phyloP scores from a whole-genome alignment of 768 basidiomycete species.

The Tylopilus sp. region DNA sequence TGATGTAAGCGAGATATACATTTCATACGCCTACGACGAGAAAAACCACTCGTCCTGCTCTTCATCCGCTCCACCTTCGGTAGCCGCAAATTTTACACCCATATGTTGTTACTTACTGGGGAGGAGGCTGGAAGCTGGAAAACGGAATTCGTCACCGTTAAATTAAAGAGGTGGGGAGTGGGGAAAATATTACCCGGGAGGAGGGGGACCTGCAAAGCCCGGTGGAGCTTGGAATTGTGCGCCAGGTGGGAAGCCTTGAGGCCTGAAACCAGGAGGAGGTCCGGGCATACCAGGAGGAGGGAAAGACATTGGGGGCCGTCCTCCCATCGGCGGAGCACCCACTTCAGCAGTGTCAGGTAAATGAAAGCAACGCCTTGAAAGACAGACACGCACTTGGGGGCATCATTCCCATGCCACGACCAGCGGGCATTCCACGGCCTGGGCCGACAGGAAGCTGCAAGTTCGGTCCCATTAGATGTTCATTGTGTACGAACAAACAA shows the following conservation, averaged over 20 bases:
- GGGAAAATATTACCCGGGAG: conserved; percentile 65
- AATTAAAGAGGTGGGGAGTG: not conserved
- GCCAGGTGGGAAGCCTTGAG: conserved; percentile 79
- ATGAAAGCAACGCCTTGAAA: conserved; percentile 15
- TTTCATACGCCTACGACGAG: conserved; percentile 18
- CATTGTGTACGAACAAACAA: conserved; percentile 5
- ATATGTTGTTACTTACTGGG: conserved; percentile 31
- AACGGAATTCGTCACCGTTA: conserved; percentile 3
- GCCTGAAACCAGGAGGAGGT: conserved; percentile 81
- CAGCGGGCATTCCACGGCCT: conserved; percentile 93
- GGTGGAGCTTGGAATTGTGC: conserved; percentile 80
- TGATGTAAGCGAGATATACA: conserved; percentile 23
- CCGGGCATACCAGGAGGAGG: conserved; percentile 83
- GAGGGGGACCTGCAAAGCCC: conserved; percentile 78
- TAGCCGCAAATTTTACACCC: conserved; percentile 10
- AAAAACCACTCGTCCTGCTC: conserved; percentile 26
- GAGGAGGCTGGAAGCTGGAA: conserved; percentile 47
- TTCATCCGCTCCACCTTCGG: conserved; percentile 15
- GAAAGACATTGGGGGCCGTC: conserved; percentile 64
- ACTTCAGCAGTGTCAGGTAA: conserved; percentile 36
- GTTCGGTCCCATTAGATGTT: conserved; percentile 18
- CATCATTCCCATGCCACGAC: conserved; percentile 96
- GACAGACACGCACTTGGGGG: conserved; percentile 60
- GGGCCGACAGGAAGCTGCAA: conserved; percentile 79
- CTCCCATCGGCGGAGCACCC: conserved; percentile 56